Base-by-base conservation (phyloP, 2,329 filamentous ascomycete species). In the Fusarium humuli region DNA sequence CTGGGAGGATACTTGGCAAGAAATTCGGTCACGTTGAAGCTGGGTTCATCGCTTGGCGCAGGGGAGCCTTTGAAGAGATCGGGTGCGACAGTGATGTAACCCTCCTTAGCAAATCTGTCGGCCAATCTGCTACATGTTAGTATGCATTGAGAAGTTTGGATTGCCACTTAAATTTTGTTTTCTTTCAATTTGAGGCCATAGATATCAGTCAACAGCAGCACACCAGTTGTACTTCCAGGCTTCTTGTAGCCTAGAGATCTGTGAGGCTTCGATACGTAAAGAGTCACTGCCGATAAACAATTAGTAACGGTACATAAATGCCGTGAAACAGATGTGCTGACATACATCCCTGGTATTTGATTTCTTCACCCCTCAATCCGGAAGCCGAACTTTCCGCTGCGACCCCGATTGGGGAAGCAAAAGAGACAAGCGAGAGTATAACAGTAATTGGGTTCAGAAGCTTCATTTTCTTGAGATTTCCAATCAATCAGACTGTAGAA, bases 171-270 rank as follows among this genome's bases (percentile, higher is more conserved):
- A 1, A 55, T 42, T 53, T 45, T 29, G 6, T 71, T 71, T n/a
- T 57, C 56, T 12, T 46, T 40, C 2, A 71, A 12, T 6, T 54
- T 30, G 6, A 71, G 46, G 2, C 69, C 69, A 4, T 47, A 71
- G 12, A 72, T 30, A 32, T 71, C 69, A 3, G 69, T 69, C n/a
- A 71, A 29, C 18, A 69, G 37, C 25, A 71, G 23, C 5, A 71
- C 68, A 6, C 63, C 68, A 6, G 46, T 56, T 10, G 32, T 45
- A 6, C 42, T 66, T 0, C 61, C 61, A 2, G 49, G 60, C 18
- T 32, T 65, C 4, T 53, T 53, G 9, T 56, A 30, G 3, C 62
- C 64, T 4, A 62, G 7, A 10, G 34, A 56, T 12, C 27, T 46
- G 1, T 46, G 40, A 1, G 66, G 66, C 14, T 66, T 69, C 7